Evolutionary conservation across 257 asterid genomes (phyloP).

Genomic region (Marsdenia floribunda): DNA sequence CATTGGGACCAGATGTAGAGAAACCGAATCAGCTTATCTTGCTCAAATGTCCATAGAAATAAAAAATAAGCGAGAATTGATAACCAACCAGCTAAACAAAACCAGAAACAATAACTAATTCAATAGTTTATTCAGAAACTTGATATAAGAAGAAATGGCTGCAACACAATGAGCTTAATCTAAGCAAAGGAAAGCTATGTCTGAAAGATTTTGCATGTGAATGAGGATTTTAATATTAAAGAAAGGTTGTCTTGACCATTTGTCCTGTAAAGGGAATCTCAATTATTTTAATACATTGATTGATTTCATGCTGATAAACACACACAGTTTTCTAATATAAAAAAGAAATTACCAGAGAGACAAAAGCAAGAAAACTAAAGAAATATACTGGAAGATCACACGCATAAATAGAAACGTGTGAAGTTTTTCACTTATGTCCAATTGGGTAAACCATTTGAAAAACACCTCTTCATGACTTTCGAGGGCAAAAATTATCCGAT

Average conservation of each 20-base stretch:
- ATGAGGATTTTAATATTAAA: constrained; percentile 37
- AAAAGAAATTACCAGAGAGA: constrained; percentile 27
- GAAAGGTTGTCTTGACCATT: constrained; percentile 43
- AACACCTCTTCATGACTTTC: neutral
- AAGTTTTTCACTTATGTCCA: neutral
- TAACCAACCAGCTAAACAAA: constrained; percentile 42
- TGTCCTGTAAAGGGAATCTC: constrained; percentile 59
- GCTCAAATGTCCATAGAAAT: constrained; percentile 48
- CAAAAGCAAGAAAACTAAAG: constrained; percentile 26
- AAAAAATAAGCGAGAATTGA: constrained; percentile 33
- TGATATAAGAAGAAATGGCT: constrained; percentile 28
- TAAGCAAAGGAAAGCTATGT: constrained; percentile 30
- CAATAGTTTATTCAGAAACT: constrained; percentile 29
- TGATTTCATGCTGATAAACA: constrained; percentile 40
- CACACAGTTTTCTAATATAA: constrained; percentile 29
- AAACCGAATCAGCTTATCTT: constrained; percentile 27
- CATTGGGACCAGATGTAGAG: constrained; percentile 22
- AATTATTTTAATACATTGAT: constrained; percentile 36
- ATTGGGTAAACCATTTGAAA: neutral
- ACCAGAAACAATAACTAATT: constrained; percentile 36
- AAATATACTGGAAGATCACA: constrained; percentile 31
- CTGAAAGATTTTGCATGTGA: constrained; percentile 69
- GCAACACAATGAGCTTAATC: constrained; percentile 24
- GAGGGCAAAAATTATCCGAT: constrained; percentile 1
- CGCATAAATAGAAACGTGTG: constrained; percentile 14